Evolutionary conservation across 306 rosid genomes (phyloP).

Genomic region (Gillenia trifoliata): DNA sequence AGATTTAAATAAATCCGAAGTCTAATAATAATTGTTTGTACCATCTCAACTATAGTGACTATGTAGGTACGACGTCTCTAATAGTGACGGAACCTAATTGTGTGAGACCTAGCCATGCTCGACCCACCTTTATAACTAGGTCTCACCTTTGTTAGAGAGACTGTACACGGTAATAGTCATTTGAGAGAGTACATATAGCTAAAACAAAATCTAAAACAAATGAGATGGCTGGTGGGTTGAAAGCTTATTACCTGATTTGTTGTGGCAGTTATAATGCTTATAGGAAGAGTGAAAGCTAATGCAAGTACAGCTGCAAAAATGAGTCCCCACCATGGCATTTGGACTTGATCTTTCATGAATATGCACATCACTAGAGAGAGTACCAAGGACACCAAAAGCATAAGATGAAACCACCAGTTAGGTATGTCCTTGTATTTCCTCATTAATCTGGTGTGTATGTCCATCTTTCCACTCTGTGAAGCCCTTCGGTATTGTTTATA

Average conservation of each 20-base stretch:
- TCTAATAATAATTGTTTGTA: too few species aligned
- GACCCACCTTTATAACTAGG: too few species aligned
- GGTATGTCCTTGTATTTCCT: constrained; percentile 66
- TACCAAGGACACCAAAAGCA: constrained; percentile 34
- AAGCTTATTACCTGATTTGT: constrained; percentile 35
- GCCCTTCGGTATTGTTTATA: constrained; percentile 44
- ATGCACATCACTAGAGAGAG: constrained; percentile 52
- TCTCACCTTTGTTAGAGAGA: too few species aligned
- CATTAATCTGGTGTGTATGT: constrained; percentile 74
- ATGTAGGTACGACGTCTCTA: too few species aligned
- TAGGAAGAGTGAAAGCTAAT: constrained; percentile 36
- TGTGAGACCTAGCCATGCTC: too few species aligned
- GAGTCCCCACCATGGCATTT: constrained; percentile 41
- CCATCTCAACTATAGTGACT: too few species aligned
- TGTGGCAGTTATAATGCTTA: constrained; percentile 39
- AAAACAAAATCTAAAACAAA: too few species aligned
- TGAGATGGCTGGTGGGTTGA: neutral
- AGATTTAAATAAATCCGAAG: too few species aligned
- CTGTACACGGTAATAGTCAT: too few species aligned
- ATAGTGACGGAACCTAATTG: too few species aligned
- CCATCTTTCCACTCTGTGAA: constrained; percentile 45
- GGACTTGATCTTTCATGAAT: constrained; percentile 25
- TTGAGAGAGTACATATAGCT: neutral
- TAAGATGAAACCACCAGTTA: constrained; percentile 70
- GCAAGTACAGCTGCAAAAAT: constrained; percentile 29